Conservation (phyloP, 2,329 filamentous ascomycete species). For the Trichophyton equinum region DNA sequence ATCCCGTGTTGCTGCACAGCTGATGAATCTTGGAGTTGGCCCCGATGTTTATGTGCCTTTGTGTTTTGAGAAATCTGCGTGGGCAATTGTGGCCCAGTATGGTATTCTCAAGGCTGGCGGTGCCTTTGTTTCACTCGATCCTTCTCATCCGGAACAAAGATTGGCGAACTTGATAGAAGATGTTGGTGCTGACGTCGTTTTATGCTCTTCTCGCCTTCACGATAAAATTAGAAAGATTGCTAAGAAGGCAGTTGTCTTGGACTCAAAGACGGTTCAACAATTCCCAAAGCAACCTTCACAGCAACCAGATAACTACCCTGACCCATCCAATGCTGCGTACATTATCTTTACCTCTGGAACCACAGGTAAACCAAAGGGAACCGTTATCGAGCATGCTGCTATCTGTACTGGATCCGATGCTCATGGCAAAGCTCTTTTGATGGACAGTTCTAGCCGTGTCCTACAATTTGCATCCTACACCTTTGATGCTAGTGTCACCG, state of each 20-base stretch:
- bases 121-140: constrained; percentile 32
- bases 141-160: constrained; percentile 28
- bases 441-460: constrained; percentile 44
- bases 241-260: constrained; percentile 20
- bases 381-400: constrained; percentile 49
- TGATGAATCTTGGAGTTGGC: constrained; percentile 28
- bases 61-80: constrained; percentile 34
- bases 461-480: constrained; percentile 47
- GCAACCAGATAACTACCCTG: constrained; percentile 12
- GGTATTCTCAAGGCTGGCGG: constrained; percentile 33
- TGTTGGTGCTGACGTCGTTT: constrained; percentile 23
- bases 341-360: constrained; percentile 49
- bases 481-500: constrained; percentile 43
- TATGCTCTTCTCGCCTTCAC: constrained; percentile 23
- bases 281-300: constrained; percentile 17
- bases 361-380: constrained; percentile 46
- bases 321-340: constrained; percentile 37
- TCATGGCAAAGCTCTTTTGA: constrained; percentile 39
- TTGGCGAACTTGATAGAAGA: constrained; percentile 26
- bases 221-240: constrained; percentile 22
- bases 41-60: constrained; percentile 29
- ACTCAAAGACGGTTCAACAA: constrained; percentile 18
- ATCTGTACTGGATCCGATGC: constrained; percentile 44
- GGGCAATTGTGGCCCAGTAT: constrained; percentile 31
- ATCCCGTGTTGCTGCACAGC: constrained; percentile 25